These are phyloP conservation scores for Hibiscus trionum DNA, from an alignment of 345 rosid species.

Conservation along the genomic window DNA sequence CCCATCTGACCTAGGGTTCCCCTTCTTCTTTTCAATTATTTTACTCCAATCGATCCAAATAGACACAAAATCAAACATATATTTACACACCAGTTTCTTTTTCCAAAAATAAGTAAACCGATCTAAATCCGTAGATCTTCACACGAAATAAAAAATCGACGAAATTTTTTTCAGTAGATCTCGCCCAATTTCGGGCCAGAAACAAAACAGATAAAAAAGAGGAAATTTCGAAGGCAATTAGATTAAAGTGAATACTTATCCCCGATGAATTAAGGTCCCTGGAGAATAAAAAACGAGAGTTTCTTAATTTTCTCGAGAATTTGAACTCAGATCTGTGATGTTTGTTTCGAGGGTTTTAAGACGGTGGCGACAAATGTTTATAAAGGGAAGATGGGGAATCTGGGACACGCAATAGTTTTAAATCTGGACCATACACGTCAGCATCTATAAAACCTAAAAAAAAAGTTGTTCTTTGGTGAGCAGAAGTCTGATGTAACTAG, in stretches of 20 bases:
- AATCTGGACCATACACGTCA: constrained; percentile 87
- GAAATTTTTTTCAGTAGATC: constrained; percentile 4
- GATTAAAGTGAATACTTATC: constrained; percentile 6
- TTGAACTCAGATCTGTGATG: constrained; percentile 2
- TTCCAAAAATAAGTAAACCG: neutral
- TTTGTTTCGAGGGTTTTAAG: neutral
- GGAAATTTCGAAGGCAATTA: neutral
- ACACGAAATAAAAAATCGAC: neutral
- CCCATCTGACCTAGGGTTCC: constrained; percentile 35
- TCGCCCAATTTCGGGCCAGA: neutral
- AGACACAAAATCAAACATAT: constrained; percentile 25
- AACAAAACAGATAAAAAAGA: neutral
- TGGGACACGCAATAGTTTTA: constrained; percentile 7
- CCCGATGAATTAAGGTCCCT: constrained; percentile 4
- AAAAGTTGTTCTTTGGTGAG: constrained; percentile 8
- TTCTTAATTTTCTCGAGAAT: constrained; percentile 1
- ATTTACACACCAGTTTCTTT: neutral
- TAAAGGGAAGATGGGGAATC: constrained; percentile 28
- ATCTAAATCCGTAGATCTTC: neutral
- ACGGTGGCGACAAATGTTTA: neutral
- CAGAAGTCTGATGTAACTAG: constrained; percentile 7
- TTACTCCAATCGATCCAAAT: constrained; percentile 12
- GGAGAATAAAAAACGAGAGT: neutral
- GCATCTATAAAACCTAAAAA: constrained; percentile 26
- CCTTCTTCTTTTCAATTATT: neutral